phyloP scores from a whole-genome alignment of 73 alveolate species.

The Paramecium tetraurelia region DNA sequence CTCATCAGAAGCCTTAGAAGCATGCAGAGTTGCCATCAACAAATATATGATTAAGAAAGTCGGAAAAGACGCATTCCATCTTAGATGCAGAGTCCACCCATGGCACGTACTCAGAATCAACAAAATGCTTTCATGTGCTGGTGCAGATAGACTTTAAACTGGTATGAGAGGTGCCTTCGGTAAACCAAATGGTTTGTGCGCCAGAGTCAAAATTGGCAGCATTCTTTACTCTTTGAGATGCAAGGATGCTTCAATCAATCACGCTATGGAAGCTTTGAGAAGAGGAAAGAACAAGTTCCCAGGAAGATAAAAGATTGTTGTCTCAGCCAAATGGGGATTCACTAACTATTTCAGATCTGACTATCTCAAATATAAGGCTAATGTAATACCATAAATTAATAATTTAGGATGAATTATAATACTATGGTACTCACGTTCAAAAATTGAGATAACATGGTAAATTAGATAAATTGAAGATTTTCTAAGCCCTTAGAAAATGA shows the following conservation, averaged over 20 bases:
- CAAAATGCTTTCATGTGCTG: slow-evolving; percentile 99
- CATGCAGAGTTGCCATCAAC: slow-evolving; percentile 99
- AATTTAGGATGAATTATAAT: slow-evolving; percentile 41
- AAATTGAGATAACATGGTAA: slow-evolving; percentile 1
- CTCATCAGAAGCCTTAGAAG: slow-evolving; percentile 98
- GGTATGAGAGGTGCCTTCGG: slow-evolving; percentile 99
- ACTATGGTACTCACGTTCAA: slow-evolving; percentile 21
- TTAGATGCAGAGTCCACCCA: slow-evolving; percentile 97
- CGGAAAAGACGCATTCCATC: slow-evolving; percentile 95
- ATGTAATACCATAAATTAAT: not conserved
- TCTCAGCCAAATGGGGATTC: slow-evolving; percentile 97
- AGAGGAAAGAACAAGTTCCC: slow-evolving; percentile 98
- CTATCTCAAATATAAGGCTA: slow-evolving; percentile 65
- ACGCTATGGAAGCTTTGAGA: slow-evolving; percentile 94
- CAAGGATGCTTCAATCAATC: slow-evolving; percentile 76
- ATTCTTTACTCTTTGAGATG: slow-evolving; percentile 81
- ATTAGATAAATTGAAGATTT: not conserved
- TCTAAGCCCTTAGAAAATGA: not conserved
- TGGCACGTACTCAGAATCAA: slow-evolving; percentile 98
- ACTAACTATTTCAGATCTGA: slow-evolving; percentile 90
- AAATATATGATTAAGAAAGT: slow-evolving; percentile 89
- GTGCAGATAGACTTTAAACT: slow-evolving; percentile 98
- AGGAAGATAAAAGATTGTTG: slow-evolving; percentile 97
- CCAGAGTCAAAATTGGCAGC: slow-evolving; percentile 94
- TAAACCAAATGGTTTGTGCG: slow-evolving; percentile 96